These are phyloP conservation scores for Verticillium isaacii DNA, from an alignment of 2,329 filamentous ascomycete species.

Conservation along the genomic window DNA sequence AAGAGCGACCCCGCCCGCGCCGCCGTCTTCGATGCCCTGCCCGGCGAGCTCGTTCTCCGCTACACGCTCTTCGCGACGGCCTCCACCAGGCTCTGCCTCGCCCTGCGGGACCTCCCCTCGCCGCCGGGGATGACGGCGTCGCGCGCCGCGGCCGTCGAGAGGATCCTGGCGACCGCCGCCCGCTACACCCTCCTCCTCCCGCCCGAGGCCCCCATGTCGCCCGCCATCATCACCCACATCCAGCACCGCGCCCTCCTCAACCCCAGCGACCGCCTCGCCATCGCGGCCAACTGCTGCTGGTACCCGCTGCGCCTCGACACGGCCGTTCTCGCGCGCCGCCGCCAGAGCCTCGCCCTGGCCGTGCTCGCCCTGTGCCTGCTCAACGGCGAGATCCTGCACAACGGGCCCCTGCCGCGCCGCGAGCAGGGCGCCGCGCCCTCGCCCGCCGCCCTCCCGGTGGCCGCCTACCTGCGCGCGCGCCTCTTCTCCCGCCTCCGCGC, in stretches of 20 bases:
- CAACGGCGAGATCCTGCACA: neutral
- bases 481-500: neutral
- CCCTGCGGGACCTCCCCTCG: neutral
- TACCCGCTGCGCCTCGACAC: neutral
- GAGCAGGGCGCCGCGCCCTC: too few species aligned
- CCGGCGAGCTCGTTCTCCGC: neutral
- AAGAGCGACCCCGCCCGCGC: neutral
- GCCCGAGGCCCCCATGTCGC: neutral
- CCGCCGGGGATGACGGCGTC: neutral
- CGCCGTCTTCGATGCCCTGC: neutral
- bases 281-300: slow-evolving; percentile 1
- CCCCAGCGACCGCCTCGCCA: neutral
- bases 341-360: neutral
- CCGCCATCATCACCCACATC: neutral
- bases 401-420: neutral
- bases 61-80: neutral
- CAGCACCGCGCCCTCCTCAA: neutral
- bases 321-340: neutral
- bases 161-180: neutral
- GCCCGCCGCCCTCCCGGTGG: neutral
- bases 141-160: neutral
- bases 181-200: neutral
- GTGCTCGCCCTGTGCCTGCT: neutral
- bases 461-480: neutral
- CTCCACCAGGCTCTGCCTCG: neutral